Evolutionary conservation across 1,139 yeast genomes (phyloP).

Genomic region (Geotrichum aggregatum): DNA sequence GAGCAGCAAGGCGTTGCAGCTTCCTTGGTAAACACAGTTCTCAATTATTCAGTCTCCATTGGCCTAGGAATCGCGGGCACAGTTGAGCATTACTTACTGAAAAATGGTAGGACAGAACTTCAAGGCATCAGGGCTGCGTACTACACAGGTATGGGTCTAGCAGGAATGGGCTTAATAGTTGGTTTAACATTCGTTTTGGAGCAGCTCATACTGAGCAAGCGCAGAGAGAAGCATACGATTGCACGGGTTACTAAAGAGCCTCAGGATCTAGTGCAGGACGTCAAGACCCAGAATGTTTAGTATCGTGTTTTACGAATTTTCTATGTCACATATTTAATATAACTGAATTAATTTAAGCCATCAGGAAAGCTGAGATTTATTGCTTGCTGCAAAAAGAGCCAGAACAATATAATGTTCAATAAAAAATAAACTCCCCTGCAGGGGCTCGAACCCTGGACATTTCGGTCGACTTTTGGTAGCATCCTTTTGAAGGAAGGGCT

Average conservation of each 20-base stretch:
- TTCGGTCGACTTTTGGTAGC: slow-evolving; percentile 8
- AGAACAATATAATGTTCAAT: too few species aligned
- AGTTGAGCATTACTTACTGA: slow-evolving; percentile 45
- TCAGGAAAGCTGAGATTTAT: too few species aligned
- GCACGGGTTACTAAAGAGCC: too few species aligned
- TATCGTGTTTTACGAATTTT: too few species aligned
- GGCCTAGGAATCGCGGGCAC: slow-evolving; percentile 65
- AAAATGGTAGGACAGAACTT: slow-evolving; percentile 34
- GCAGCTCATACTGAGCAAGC: neutral
- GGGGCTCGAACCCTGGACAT: slow-evolving; percentile 21
- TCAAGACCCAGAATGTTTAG: too few species aligned
- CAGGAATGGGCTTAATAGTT: slow-evolving; percentile 45
- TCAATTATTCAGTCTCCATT: slow-evolving; percentile 59
- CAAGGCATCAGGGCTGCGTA: slow-evolving; percentile 47
- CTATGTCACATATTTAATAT: too few species aligned
- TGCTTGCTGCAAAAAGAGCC: too few species aligned
- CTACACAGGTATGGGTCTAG: slow-evolving; percentile 51
- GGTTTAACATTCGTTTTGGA: slow-evolving; percentile 25
- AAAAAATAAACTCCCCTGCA: slow-evolving; percentile 14
- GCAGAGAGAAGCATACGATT: neutral
- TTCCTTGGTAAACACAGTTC: slow-evolving; percentile 56
- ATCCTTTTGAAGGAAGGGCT: neutral
- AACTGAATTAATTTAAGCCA: too few species aligned
- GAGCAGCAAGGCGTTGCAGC: slow-evolving; percentile 64
- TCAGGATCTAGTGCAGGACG: too few species aligned